Base-by-base conservation (phyloP, 2,329 filamentous ascomycete species). In the Alternaria triticina region DNA sequence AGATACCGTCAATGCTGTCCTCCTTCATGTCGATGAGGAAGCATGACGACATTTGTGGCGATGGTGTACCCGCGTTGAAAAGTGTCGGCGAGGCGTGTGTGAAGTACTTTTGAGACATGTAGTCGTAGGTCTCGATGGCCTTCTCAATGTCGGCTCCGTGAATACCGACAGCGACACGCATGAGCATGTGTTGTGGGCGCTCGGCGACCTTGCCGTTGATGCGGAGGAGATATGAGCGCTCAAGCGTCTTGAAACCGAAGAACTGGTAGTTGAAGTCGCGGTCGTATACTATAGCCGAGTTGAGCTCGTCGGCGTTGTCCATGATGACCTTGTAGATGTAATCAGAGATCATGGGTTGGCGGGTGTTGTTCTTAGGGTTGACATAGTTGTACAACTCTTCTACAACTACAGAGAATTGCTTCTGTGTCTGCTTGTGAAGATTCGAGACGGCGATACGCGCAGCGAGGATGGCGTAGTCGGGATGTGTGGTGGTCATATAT, bases 191-290 rank as follows among this genome's bases (percentile, higher is more conserved):
- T 83, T 99, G 96, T 47, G 96, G 96, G 76, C 96, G 90, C 86
- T 99, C 96, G 56, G 94, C 95, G 78, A 98, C 93, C 84, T 97
- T 97, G 80, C 94, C 94, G 75, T 97, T 88, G 70, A 98, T 91
- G 79, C 96, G 94, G 72, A 99, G 90, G 56, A 99, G 90, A 79
- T 99, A 99, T 77, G 96, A 99, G 65, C 96, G 91, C 86, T 99
- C 96, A 43, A 99, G 86, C 8, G 96, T 99, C 89, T 99, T 99
- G 90, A 99, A 99, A 69, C 96, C 96, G 77, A 99, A 99, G 85
- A 97, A 99, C 85, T 99, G 96, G 86, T 99, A 99, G 88, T 98
- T 97, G 88, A 99, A 99, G 81, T 99, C 96, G 73, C 96, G 92
- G 84, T 99, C 96, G 77, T 98, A 99, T 75, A 99, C 95, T 80